Evolutionary conservation across 78 protist species (phyloP).

Genomic region (Planoprotostelium fungivorum): DNA sequence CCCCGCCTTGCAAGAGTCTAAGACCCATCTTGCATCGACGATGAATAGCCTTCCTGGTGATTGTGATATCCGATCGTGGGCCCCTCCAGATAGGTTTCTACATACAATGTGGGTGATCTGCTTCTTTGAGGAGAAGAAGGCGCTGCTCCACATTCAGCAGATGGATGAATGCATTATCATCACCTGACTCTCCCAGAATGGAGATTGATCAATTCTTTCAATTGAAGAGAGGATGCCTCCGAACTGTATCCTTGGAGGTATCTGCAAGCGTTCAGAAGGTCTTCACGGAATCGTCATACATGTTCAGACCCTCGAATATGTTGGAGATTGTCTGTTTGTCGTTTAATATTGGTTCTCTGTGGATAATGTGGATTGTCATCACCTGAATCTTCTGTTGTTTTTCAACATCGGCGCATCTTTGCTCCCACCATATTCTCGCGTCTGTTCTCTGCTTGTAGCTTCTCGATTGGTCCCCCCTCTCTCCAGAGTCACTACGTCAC

Average conservation of each 20-base stretch:
- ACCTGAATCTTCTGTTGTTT: not conserved
- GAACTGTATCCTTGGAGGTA: not conserved
- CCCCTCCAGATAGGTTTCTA: not conserved
- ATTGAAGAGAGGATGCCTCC: not conserved
- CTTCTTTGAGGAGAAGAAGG: not conserved
- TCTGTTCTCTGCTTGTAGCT: not conserved
- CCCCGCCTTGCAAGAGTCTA: not conserved
- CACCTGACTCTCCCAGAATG: constrained; percentile 1
- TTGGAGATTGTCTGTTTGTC: not conserved
- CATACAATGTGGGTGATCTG: not conserved
- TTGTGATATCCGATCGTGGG: not conserved
- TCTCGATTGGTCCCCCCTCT: not conserved
- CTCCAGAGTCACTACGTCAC: not conserved
- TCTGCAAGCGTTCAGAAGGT: no score
- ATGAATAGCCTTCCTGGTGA: not conserved
- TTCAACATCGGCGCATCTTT: not conserved
- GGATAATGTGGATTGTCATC: no score
- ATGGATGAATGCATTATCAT: not conserved
- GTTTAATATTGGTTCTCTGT: no score
- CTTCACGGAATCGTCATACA: no score
- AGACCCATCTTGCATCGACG: not conserved
- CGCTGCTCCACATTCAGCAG: not conserved
- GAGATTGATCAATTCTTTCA: not conserved
- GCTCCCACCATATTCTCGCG: not conserved
- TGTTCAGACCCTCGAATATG: not conserved